Conservation (phyloP, 2,329 filamentous ascomycete genomes). For the Emmonsiellopsis sp. region DNA sequence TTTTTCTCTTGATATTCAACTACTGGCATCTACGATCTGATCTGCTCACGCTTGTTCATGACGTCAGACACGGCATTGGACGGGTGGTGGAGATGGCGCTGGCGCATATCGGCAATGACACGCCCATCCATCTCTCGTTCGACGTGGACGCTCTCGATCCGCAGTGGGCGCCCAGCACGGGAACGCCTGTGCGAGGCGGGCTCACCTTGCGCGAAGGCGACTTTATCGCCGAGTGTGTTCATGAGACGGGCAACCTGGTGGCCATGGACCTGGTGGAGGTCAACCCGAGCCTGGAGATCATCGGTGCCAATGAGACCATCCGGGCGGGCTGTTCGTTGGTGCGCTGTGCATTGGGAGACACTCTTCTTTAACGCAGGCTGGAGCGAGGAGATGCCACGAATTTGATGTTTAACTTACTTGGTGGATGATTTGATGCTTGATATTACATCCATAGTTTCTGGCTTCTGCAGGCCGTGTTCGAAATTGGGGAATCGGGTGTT, state of each 20-base stretch:
- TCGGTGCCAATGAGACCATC: slow-evolving; percentile 75
- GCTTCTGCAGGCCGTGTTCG: no score
- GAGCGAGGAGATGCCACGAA: slow-evolving; percentile 2
- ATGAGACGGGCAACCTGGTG: slow-evolving; percentile 67
- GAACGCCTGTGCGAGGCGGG: slow-evolving; percentile 86
- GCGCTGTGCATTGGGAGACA: slow-evolving; percentile 85
- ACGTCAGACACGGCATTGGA: slow-evolving; percentile 72
- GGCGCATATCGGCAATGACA: slow-evolving; percentile 86
- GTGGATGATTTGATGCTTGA: no score
- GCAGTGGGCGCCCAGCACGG: slow-evolving; percentile 91
- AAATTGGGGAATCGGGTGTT: no score
- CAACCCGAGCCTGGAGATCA: slow-evolving; percentile 60
- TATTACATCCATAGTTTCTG: no score
- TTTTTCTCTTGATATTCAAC: not conserved
- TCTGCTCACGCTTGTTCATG: not conserved
- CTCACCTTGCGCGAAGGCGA: slow-evolving; percentile 91
- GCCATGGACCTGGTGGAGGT: slow-evolving; percentile 78
- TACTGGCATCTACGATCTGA: not conserved
- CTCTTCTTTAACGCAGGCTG: slow-evolving; percentile 53
- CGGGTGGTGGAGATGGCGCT: slow-evolving; percentile 98
- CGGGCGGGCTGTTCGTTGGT: slow-evolving; percentile 85
- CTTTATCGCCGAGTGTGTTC: slow-evolving; percentile 85
- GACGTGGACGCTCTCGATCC: slow-evolving; percentile 96
- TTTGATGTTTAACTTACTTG: not conserved
- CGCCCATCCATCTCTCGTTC: slow-evolving; percentile 93